phyloP scores from a whole-genome alignment of 441 rosid genomes.

The Breynia disticha region DNA sequence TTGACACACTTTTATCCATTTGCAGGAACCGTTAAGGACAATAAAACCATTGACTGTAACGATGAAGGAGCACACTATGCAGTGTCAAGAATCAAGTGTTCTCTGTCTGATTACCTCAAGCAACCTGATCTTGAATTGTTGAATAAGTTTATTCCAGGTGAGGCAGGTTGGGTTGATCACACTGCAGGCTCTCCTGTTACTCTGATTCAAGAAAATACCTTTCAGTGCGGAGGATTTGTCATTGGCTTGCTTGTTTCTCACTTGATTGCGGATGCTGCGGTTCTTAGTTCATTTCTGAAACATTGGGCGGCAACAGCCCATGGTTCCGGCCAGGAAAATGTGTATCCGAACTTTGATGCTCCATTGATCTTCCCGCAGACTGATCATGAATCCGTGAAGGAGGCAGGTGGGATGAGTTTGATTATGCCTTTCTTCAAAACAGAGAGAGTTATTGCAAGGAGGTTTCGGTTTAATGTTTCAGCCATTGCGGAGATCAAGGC shows the following conservation, averaged over 20 bases:
- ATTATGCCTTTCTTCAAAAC: constrained; percentile 20
- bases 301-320: constrained; percentile 17
- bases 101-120: constrained; percentile 18
- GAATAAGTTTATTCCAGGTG: constrained; percentile 28
- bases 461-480: constrained; percentile 21
- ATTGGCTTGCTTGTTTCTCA: constrained; percentile 19
- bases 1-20: constrained; percentile 37
- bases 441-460: constrained; percentile 12
- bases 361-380: constrained; percentile 16
- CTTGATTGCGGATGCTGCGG: constrained; percentile 22
- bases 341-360: constrained; percentile 6
- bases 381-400: not conserved
- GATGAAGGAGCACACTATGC: constrained; percentile 37
- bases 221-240: constrained; percentile 24
- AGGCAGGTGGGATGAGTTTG: constrained; percentile 6
- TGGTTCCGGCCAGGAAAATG: not conserved
- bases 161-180: constrained; percentile 5
- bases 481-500: constrained; percentile 19
- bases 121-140: constrained; percentile 23
- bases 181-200: constrained; percentile 18
- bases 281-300: constrained; percentile 12
- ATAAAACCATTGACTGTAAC: constrained; percentile 35
- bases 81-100: constrained; percentile 22
- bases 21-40: constrained; percentile 38
- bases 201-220: constrained; percentile 18